A percentile compares a stretch with the other conserved stretches of the same genome.
These are phyloP conservation scores for Pseudogymnoascus sp. DNA, from an alignment of 2,329 filamentous ascomycete genomes.

Conservation along the genomic window DNA sequence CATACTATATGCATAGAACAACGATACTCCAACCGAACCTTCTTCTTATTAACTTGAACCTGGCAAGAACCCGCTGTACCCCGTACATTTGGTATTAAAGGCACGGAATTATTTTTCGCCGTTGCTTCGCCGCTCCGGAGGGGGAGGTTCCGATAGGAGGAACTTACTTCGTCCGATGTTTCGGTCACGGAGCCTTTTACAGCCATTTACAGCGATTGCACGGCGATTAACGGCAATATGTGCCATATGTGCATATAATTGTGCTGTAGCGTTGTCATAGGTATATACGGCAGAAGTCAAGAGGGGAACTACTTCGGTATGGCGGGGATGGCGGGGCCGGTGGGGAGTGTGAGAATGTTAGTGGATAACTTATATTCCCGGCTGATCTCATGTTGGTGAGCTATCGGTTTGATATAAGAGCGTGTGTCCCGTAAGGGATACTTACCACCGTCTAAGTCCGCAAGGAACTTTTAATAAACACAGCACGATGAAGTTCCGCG, in stretches of 20 bases:
- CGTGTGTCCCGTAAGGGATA: constrained; percentile 1
- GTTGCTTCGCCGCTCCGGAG: not conserved
- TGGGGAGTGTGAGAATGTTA: constrained; percentile 4
- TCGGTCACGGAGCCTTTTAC: constrained; percentile 4
- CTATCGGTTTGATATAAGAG: not conserved
- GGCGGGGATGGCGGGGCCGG: constrained; percentile 6
- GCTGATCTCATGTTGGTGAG: not conserved
- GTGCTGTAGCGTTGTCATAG: not conserved
- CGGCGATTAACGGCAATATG: not conserved
- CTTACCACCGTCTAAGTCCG: not conserved
- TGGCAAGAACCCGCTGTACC: not conserved
- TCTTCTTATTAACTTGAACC: not conserved
- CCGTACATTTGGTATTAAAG: not conserved
- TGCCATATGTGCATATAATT: constrained; percentile 1
- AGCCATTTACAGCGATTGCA: not conserved
- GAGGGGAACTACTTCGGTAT: not conserved
- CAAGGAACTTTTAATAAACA: constrained; percentile 2
- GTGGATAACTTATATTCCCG: not conserved
- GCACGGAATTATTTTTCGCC: constrained; percentile 6
- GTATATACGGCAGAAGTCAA: not conserved
- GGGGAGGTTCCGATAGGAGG: not conserved
- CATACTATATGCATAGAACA: constrained; percentile 1
- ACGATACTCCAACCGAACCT: not conserved
- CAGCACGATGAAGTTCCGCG: constrained; percentile 50
- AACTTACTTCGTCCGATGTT: constrained; percentile 6